Evolutionary conservation across 371 early-diverging fungal genomes (phyloP).

Genomic region (Lichtheimia ramosa): DNA sequence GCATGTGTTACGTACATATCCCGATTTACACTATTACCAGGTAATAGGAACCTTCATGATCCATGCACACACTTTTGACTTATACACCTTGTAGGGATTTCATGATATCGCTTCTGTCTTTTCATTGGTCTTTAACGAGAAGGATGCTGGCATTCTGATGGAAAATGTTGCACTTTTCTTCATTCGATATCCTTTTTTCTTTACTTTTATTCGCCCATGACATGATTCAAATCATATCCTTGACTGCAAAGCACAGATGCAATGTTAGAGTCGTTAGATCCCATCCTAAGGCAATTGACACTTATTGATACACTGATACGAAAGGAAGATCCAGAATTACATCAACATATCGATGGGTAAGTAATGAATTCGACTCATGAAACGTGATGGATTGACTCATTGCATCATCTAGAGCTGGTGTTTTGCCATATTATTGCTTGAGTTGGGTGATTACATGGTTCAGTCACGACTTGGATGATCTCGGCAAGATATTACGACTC

Average conservation of each 20-base stretch:
- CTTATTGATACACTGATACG: constrained; percentile 54
- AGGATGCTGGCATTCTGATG: constrained; percentile 46
- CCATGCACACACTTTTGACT: background rate
- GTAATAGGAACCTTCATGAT: constrained; percentile 19
- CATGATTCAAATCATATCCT: background rate
- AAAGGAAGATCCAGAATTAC: constrained; percentile 48
- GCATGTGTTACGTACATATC: constrained; percentile 51
- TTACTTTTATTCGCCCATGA: background rate
- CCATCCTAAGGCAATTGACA: constrained; percentile 39
- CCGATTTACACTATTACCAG: constrained; percentile 70
- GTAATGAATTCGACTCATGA: too few relatives aligned
- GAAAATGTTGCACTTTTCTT: constrained; percentile 60
- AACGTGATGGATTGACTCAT: background rate
- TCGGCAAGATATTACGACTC: constrained; percentile 59
- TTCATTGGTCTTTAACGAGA: constrained; percentile 55
- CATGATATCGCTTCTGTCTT: constrained; percentile 72
- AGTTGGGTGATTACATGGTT: constrained; percentile 91
- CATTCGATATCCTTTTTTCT: constrained; percentile 56
- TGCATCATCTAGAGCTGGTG: constrained; percentile 33
- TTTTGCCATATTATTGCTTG: constrained; percentile 78
- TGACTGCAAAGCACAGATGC: constrained; percentile 51
- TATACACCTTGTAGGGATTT: constrained; percentile 53
- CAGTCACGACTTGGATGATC: constrained; percentile 62
- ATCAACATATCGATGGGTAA: constrained; percentile 52
- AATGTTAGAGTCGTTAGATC: constrained; percentile 37